Evolutionary conservation across 2,329 filamentous ascomycete species (phyloP), one percentile per base, ranked within the genome.

Genomic region (Drechslerella coelobrocha): DNA sequence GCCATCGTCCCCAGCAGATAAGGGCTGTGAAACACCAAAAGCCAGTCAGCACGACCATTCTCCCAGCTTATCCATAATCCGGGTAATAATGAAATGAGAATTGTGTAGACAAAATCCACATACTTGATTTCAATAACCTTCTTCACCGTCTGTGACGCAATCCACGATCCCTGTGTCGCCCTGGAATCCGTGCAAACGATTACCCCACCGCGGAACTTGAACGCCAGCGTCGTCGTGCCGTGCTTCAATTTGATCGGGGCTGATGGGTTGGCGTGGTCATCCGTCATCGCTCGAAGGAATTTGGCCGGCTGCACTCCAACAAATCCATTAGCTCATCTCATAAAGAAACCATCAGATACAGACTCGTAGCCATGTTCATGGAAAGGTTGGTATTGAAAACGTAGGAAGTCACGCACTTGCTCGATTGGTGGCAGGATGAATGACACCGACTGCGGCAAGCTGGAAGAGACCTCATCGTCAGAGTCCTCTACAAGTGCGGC

Each of bases 221-320:
- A 99, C 73, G 92, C 93, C 73, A 99, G 88, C 56, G 94, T 99
- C 68, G 94, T 99, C 72, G 94, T 99, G 79, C 94, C 94, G 86
- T 99, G 94, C 74, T 94, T 94, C 77, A 99, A 92, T 86, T 99
- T 99, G 86, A 99, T 99, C 76, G 94, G 94, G 81, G 92, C 97
- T 81, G 90, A 87, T 69, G 94, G 92, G 84, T 99, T 99, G 77
- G 92, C 88, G 81, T 92, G 88, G 85, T 99, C 94, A 83, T 99
- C 94, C 76, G 94, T 97, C 81, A 91, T 91, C 76, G 94, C 91
- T 79, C 94, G 92, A 78, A 99, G 91, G 89, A 94, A 99, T 77
- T 91, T 87, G 74, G 92, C 90, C 76, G 91, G 90, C 90, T 96
- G 66, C 34, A 55, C 27, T 34, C 24, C 24, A 8, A 61, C 50